phyloP scores from a whole-genome alignment of 2,329 filamentous ascomycete species.

The Fusarium sp. region DNA sequence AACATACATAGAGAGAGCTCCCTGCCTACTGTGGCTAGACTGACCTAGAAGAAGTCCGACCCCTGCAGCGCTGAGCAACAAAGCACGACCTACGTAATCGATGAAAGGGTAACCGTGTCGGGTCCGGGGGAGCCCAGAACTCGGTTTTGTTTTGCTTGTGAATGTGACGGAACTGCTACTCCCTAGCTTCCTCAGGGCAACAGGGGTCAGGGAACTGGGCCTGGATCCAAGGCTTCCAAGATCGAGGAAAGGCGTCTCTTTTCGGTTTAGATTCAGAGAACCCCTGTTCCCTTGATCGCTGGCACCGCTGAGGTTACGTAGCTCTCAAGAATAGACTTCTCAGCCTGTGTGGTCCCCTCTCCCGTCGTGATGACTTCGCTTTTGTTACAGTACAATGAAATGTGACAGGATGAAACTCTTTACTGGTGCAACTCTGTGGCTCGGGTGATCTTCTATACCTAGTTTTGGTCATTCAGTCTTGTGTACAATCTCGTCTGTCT shows the following conservation, averaged over 20 bases:
- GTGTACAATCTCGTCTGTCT: constrained; percentile 24
- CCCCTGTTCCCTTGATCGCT: constrained; percentile 26
- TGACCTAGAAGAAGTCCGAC: constrained; percentile 13
- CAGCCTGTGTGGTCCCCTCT: neutral
- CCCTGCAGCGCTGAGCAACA: constrained; percentile 41
- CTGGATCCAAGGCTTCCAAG: constrained; percentile 27
- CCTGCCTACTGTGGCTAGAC: neutral
- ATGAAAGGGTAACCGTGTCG: constrained; percentile 7
- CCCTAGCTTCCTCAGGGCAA: constrained; percentile 8
- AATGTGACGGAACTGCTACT: constrained; percentile 20
- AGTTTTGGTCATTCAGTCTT: neutral
- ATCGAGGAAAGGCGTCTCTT: constrained; percentile 30
- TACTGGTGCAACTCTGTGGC: neutral
- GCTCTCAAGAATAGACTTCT: constrained; percentile 12
- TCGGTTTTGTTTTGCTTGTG: constrained; percentile 32
- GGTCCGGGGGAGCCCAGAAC: constrained; percentile 30
- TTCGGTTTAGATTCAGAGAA: constrained; percentile 22
- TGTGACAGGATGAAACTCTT: constrained; percentile 22
- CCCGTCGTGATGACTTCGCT: constrained; percentile 22
- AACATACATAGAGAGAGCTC: neutral
- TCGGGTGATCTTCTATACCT: neutral
- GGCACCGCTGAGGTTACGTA: constrained; percentile 25
- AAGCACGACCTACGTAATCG: constrained; percentile 39
- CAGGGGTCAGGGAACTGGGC: constrained; percentile 12
- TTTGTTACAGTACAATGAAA: constrained; percentile 3